Conservation (phyloP, 2,329 filamentous ascomycete genomes). For the Microdochium bolleyi region DNA sequence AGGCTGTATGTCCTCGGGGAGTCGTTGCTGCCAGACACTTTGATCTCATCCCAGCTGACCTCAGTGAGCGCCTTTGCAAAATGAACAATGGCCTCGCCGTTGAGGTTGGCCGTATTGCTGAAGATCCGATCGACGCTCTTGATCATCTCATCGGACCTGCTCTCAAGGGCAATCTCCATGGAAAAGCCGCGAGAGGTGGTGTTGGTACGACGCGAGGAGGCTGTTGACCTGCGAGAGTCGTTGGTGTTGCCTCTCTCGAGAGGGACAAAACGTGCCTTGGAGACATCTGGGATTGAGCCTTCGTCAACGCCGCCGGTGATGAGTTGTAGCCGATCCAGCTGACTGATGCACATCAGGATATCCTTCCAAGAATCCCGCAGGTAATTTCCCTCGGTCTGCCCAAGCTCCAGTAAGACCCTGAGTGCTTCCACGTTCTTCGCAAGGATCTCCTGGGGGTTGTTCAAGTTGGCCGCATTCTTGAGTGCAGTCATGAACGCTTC, state of each 20-base stretch:
- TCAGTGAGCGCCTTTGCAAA: conserved; percentile 90
- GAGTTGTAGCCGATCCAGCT: conserved; percentile 89
- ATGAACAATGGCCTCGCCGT: conserved; percentile 88
- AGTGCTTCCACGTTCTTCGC: conserved; percentile 94
- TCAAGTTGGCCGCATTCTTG: conserved; percentile 89
- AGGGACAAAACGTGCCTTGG: conserved; percentile 66
- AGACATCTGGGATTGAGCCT: conserved; percentile 84
- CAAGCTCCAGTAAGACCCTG: conserved; percentile 84
- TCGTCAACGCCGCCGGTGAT: conserved; percentile 94
- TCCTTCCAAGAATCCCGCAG: conserved; percentile 92
- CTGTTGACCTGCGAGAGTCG: conserved; percentile 60
- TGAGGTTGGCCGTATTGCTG: conserved; percentile 88
- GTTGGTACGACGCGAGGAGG: conserved; percentile 44
- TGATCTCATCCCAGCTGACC: conserved; percentile 98
- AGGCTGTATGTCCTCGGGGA: conserved; percentile 94
- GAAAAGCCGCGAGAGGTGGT: conserved; percentile 59
- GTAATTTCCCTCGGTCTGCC: conserved; percentile 84
- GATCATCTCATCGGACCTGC: conserved; percentile 85
- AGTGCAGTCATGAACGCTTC: conserved; percentile 92
- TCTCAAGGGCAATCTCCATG: conserved; percentile 81
- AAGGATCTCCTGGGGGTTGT: conserved; percentile 91
- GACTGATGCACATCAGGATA: conserved; percentile 88
- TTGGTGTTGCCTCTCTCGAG: conserved; percentile 44
- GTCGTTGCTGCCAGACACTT: conserved; percentile 91
- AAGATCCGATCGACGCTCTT: conserved; percentile 94